Evolutionary conservation across 331 rosid species (phyloP), one percentile per base, ranked within the genome.

Genomic region (Quercus phellos): DNA sequence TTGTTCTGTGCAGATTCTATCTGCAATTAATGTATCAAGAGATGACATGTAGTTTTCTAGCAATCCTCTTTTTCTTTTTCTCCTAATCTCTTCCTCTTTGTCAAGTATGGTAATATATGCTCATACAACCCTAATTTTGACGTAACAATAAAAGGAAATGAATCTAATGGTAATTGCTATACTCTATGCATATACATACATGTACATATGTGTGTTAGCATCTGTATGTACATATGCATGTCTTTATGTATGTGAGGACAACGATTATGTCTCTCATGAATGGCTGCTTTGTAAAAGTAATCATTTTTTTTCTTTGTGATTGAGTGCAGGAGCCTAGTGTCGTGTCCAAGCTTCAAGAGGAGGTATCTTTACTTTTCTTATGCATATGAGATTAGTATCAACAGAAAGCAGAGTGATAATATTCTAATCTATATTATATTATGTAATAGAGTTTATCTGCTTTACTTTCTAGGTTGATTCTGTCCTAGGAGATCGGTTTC

Each of bases 311-410:
- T 72, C 50, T 42, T 72, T 77, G 79, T 72, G 21, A 51, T 60
- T 83, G 81, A 61, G 80, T 82, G 86, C 93, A 95, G 98, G 98
- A 92, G 77, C 97, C 99, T 56, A 71, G 86, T 70, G 92, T 91
- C 76, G 22, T 92, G 90, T 73, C 90, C 73, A 93, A 95, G 84
- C 94, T 95, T 78, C 99, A 95, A 82, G 98, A 91, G 85, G 98
- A 95, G 97, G 99, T 94, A 82, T 75, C 18, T 51, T 76, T 55
- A 72, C 74, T 73, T 54, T 76, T 67, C 72, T 50, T 74, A 72
- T 70, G 68, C 70, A 83, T 79, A 38, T 71, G 54, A 46, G 61
- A 72, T 74, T 70, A 22, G 26, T 78, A 42, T 61, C 26, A 69
- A 59, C 64, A 61, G 55, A 69, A 78, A 74, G 51, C 38, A 61